Conservation (phyloP, 2,329 filamentous ascomycete genomes). For the Metarhizium guizhouense region DNA sequence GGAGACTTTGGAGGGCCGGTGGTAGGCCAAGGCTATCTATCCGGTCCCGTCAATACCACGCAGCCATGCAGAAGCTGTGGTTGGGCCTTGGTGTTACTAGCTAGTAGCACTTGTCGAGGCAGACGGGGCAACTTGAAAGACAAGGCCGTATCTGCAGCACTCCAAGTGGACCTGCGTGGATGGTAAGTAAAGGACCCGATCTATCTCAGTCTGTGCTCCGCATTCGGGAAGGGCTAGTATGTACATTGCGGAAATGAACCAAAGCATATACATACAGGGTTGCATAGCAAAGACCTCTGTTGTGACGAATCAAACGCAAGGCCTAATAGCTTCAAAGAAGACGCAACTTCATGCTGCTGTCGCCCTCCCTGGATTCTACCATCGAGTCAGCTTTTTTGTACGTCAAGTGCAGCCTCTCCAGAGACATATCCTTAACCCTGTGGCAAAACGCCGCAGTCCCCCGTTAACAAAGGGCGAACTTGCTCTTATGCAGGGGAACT, state of each 20-base stretch:
- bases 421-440: too few species aligned
- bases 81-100: background rate
- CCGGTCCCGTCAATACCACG: too few species aligned
- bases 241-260: background rate
- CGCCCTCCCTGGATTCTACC: too few species aligned
- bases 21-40: background rate
- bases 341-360: too few species aligned
- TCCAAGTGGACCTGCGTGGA: background rate
- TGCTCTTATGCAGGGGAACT: too few species aligned
- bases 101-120: background rate
- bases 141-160: background rate
- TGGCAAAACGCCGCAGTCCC: too few species aligned
- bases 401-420: too few species aligned
- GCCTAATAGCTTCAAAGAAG: too few species aligned
- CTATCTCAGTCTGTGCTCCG: background rate
- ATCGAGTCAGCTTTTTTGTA: too few species aligned
- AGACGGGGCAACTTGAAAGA: background rate
- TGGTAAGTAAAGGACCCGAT: background rate
- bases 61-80: background rate
- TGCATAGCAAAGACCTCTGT: background rate
- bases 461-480: too few species aligned
- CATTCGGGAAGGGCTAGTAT: background rate
- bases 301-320: too few species aligned
- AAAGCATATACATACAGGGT: too few species aligned
- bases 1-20: background rate